phyloP scores from a whole-genome alignment of 1,284 basidiomycete genomes.

The Takashimella tepidaria region DNA sequence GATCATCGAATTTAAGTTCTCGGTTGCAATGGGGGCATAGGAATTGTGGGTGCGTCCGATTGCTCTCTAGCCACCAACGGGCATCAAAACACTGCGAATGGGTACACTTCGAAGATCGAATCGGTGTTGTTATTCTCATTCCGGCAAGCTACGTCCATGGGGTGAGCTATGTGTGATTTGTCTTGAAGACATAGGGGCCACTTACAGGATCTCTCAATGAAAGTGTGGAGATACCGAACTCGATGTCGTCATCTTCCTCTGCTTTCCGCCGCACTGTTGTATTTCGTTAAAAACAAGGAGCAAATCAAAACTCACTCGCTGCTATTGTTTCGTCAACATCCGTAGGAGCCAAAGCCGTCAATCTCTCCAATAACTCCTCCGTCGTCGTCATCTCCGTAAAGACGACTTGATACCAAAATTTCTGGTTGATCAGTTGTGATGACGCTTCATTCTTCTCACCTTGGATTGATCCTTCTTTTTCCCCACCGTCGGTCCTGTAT shows the following conservation, averaged over 20 bases:
- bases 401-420: slow-evolving; percentile 78
- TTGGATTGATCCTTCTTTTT: slow-evolving; percentile 44
- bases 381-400: slow-evolving; percentile 68
- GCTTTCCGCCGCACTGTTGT: slow-evolving; percentile 58
- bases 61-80: slow-evolving; percentile 85
- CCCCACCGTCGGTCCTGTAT: slow-evolving; percentile 60
- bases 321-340: slow-evolving; percentile 21
- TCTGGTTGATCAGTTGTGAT: slow-evolving; percentile 52
- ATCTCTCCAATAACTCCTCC: slow-evolving; percentile 57
- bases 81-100: slow-evolving; percentile 98
- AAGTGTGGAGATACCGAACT: slow-evolving; percentile 79
- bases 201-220: slow-evolving; percentile 86
- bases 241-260: slow-evolving; percentile 77
- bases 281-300: background rate
- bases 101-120: slow-evolving; percentile 76
- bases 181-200: too few relatives aligned
- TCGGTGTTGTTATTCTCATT: slow-evolving; percentile 76
- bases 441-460: slow-evolving; percentile 22
- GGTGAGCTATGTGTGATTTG: too few relatives aligned
- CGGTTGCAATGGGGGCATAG: slow-evolving; percentile 92
- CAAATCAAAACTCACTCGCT: slow-evolving; percentile 11
- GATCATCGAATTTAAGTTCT: slow-evolving; percentile 67
- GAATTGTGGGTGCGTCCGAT: slow-evolving; percentile 96
- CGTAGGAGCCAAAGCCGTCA: slow-evolving; percentile 22
- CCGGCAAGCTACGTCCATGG: slow-evolving; percentile 95